Base-by-base conservation (phyloP, 1,284 basidiomycete genomes). In the Papiliotrema fonsecae region DNA sequence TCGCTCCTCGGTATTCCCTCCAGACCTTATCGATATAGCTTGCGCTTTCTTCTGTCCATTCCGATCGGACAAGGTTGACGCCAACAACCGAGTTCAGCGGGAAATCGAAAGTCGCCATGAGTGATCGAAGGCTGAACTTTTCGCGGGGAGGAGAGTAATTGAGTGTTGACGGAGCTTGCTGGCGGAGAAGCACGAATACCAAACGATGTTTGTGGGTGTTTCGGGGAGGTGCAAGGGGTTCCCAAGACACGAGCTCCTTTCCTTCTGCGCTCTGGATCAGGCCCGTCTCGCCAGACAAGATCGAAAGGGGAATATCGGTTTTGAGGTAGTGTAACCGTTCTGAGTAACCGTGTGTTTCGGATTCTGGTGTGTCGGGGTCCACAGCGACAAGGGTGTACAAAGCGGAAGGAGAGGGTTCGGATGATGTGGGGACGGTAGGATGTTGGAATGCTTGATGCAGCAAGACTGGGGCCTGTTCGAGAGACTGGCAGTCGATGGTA, bases 341-440 rank as follows among this genome's bases (percentile, higher is more conserved):
- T 40, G 80, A 79, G 74, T 81, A 97, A 0, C 81, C 75, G 54
- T 79, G 75, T 31, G 76, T 81, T 25, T 77, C 77, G 54, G 82
- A 80, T 60, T 88, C 78, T 9, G 92, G 93, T 16, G 87, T 81
- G 73, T 97, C 93, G 47, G 87, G 83, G 70, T 97, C 92, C 41
- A 97, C 76, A 69, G 97, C 82, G 27, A 94, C 72, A 52, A 97
- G 74, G 0, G 93, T 96, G 72, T 96, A 97, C 42, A 85, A 81
- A 14, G 81, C 80, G 45, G 94, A 88, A 0, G 81, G 76, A 41
- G 45, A 50, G 4, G 60, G 40, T 2, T 16, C 22, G 11, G 57
- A 69, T 88, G 87, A 77, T 85, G 93, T 1, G 39, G 49, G 45
- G 11, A 42, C 27, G 6, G 42, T 37, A 25, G 60, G 62, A 43